Base-by-base conservation (phyloP, 1,139 yeast genomes). In the Komagataea norvegica region DNA sequence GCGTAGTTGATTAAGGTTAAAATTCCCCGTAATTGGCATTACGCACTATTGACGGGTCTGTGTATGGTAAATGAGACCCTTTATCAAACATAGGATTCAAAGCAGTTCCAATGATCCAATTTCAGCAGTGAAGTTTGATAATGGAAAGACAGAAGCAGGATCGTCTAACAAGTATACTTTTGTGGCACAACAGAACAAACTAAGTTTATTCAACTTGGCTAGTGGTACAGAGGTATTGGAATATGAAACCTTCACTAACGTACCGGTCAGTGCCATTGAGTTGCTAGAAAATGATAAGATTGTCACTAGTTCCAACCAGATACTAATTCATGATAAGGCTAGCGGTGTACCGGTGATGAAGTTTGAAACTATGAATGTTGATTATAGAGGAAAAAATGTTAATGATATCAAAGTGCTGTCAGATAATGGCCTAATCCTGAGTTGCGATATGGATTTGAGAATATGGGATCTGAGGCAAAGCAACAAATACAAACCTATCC, bases 391-490 rank as follows among this genome's bases (percentile, higher is more conserved):
- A 25, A 19, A 36, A 28, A 38, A 36, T 10, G 36, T 47, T 16
- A 44, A 42, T 10, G 50, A 42, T 25, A 34, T 44, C 2, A 29
- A 17, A 5, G 29, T 21, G 8, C 7, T 52, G 10, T 41, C 31
- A 14, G 36, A 32, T 6, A 51, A 48, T 24, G 40, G 34, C 1
- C 17, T 51, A 0, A 25, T 52, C 3, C 32, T 44, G 3, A 41
- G 43, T 11, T 44, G 49, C 37, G 56, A 51, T 33, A 52, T 49
- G 36, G 25, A 18, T 3, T 33, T 51, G 3, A 36, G 41, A 15
- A 14, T 52, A 6, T 52, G 40, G 41, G 55, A 52, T 31, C 29
- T 50, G 14, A 31, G 52, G 23, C 53, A 51, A 22, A 6, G 15
- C 6, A 29, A 25, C 5, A 25, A 36, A 20, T 47, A 36, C 37